Conservation (phyloP, 345 rosid genomes). For the Geranium brycei region DNA sequence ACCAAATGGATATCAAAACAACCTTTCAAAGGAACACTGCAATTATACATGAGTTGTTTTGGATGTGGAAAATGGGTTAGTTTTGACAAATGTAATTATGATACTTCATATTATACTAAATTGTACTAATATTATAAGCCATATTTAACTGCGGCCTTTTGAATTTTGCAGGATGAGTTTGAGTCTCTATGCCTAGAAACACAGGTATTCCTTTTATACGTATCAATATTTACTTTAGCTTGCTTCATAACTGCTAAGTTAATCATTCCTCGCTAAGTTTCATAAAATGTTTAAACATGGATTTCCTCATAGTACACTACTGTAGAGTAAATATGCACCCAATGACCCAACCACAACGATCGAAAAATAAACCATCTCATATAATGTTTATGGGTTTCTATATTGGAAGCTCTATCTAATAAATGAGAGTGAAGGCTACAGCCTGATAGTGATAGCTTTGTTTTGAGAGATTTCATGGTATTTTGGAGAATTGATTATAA, state of each 20-base stretch:
- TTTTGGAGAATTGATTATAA: no score
- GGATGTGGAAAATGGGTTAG: background rate
- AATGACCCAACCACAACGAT: background rate
- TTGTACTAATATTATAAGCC: background rate
- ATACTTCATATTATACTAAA: constrained; percentile 5
- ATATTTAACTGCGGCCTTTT: background rate
- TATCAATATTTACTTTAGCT: background rate
- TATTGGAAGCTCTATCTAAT: no score
- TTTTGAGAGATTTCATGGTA: no score
- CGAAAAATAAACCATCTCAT: background rate
- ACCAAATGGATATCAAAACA: background rate
- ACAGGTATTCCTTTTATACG: constrained; percentile 32
- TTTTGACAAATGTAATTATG: background rate
- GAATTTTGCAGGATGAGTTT: constrained; percentile 46
- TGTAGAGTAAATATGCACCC: background rate
- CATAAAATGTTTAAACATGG: background rate
- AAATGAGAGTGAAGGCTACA: no score
- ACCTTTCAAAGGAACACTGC: background rate
- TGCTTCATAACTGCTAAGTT: background rate
- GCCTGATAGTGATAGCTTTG: no score
- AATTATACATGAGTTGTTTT: no score
- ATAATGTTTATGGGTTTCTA: background rate
- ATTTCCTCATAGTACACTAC: background rate
- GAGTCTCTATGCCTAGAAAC: constrained; percentile 41
- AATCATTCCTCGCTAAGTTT: background rate